Evolutionary conservation across 176 grass and related monocot genomes (phyloP).

Genomic region (Phoenix roebelenii): DNA sequence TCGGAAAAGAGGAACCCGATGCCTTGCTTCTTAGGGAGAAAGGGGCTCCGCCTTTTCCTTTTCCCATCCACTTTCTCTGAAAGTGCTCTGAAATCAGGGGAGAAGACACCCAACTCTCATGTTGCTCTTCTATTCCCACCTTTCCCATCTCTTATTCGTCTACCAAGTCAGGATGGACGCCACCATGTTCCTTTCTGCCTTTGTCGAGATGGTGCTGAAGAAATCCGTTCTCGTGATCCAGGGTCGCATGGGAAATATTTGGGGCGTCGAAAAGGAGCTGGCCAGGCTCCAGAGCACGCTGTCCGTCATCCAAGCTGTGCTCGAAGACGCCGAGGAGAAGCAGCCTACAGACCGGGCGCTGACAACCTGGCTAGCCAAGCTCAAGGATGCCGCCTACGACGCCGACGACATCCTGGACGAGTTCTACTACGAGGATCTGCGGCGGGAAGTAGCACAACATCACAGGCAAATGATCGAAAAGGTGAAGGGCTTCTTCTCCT

Average conservation of each 20-base stretch:
- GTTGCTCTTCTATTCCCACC: too few relatives aligned
- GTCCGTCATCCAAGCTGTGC: background rate
- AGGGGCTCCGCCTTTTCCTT: too few relatives aligned
- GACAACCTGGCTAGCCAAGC: slow-evolving; percentile 10
- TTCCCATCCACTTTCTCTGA: too few relatives aligned
- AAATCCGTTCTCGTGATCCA: too few relatives aligned
- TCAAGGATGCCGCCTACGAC: slow-evolving; percentile 21
- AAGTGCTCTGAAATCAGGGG: too few relatives aligned
- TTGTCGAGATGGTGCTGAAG: too few relatives aligned
- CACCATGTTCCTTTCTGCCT: too few relatives aligned
- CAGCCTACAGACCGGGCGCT: background rate
- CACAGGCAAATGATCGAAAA: background rate
- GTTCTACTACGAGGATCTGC: slow-evolving; percentile 26
- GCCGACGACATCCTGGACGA: slow-evolving; percentile 38
- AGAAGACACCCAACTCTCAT: too few relatives aligned
- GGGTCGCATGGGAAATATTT: background rate
- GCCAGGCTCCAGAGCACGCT: slow-evolving; percentile 2
- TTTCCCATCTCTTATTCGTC: too few relatives aligned
- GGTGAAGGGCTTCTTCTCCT: background rate
- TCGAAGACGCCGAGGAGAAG: slow-evolving; percentile 7
- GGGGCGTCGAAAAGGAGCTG: slow-evolving; percentile 7
- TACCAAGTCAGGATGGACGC: too few relatives aligned
- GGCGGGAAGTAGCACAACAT: slow-evolving; percentile 5
- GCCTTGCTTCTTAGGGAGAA: too few relatives aligned
- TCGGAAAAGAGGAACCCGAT: too few relatives aligned